phyloP scores from a whole-genome alignment of 331 rosid species.

The Malus hybrid region DNA sequence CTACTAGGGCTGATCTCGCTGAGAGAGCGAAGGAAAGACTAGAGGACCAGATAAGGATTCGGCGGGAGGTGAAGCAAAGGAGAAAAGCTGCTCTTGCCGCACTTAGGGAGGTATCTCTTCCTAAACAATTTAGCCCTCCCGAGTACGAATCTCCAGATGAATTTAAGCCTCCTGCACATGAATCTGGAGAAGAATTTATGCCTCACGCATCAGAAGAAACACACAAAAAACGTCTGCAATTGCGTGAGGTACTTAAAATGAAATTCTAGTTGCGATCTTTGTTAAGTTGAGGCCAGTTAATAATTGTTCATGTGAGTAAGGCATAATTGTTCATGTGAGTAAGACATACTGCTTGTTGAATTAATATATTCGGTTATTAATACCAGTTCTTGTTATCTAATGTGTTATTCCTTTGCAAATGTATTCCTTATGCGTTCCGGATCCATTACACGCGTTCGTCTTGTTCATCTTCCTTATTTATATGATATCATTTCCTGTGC shows the following conservation, averaged over 20 bases:
- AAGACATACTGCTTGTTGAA: neutral
- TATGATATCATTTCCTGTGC: no score
- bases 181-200: neutral
- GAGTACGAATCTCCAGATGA: slow-evolving; percentile 20
- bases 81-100: slow-evolving; percentile 62
- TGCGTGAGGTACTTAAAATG: slow-evolving; percentile 63
- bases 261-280: slow-evolving; percentile 24
- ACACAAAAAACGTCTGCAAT: slow-evolving; percentile 26
- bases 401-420: neutral
- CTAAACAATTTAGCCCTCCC: slow-evolving; percentile 30
- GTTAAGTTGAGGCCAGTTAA: neutral
- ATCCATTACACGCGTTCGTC: neutral
- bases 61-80: slow-evolving; percentile 40
- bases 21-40: slow-evolving; percentile 66
- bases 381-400: neutral
- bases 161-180: slow-evolving; percentile 23
- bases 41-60: slow-evolving; percentile 53
- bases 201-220: slow-evolving; percentile 24
- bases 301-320: neutral
- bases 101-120: slow-evolving; percentile 41
- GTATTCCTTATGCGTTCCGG: neutral
- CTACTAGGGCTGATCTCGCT: slow-evolving; percentile 63
- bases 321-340: no score
- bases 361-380: neutral
- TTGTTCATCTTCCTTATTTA: neutral